Evolutionary conservation across 371 early-diverging fungal genomes (phyloP).

Genomic region (Choanephora cucurbitarum): DNA sequence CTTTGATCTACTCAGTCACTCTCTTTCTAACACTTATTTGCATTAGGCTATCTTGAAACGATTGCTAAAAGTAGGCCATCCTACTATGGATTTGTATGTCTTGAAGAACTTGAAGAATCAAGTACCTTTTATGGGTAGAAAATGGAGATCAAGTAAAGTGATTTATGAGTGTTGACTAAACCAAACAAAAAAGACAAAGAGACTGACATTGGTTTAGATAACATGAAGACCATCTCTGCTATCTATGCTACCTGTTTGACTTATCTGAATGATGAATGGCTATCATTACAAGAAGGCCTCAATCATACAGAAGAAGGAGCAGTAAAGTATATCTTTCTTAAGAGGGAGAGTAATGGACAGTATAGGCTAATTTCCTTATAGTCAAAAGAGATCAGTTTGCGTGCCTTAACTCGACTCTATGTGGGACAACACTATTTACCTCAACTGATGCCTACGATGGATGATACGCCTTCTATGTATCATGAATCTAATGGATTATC

Average conservation of each 20-base stretch:
- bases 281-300: slow-evolving; percentile 69
- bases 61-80: slow-evolving; percentile 70
- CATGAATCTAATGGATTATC: too few relatives aligned
- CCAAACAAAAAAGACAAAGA: neutral
- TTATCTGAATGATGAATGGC: slow-evolving; percentile 71
- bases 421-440: slow-evolving; percentile 65
- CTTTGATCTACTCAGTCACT: neutral
- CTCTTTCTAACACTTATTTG: neutral
- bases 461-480: slow-evolving; percentile 23
- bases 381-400: slow-evolving; percentile 67
- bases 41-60: slow-evolving; percentile 71
- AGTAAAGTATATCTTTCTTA: too few relatives aligned
- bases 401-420: slow-evolving; percentile 63
- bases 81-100: slow-evolving; percentile 68
- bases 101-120: slow-evolving; percentile 82
- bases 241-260: slow-evolving; percentile 75
- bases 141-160: slow-evolving; percentile 73
- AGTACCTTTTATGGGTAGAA: slow-evolving; percentile 76
- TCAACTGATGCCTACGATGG: slow-evolving; percentile 38
- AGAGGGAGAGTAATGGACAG: too few relatives aligned
- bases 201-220: slow-evolving; percentile 51
- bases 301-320: slow-evolving; percentile 67
- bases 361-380: slow-evolving; percentile 9
- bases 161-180: neutral
- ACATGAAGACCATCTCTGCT: slow-evolving; percentile 81